Conservation (phyloP, 768 basidiomycete species). For the Russula brevipes region DNA sequence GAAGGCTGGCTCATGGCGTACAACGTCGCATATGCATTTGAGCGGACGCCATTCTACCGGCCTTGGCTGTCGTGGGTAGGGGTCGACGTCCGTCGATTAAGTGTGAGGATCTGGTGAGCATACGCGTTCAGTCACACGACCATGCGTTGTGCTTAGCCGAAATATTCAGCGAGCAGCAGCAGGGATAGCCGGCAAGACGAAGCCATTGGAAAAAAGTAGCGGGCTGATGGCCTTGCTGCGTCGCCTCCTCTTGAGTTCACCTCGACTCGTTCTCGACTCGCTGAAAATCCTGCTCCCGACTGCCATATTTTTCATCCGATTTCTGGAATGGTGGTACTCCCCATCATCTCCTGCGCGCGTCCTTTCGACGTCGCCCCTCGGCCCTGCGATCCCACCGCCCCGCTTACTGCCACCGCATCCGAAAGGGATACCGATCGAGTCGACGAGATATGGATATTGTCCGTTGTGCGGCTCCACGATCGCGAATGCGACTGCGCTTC, state of each 20-base stretch:
- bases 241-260: conserved; percentile 47
- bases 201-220: conserved; percentile 28
- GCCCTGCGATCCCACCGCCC: conserved; percentile 73
- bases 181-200: conserved; percentile 22
- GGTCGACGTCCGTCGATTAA: conserved; percentile 73
- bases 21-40: conserved; percentile 89
- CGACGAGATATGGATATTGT: conserved; percentile 70
- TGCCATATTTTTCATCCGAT: conserved; percentile 92
- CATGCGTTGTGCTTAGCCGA: conserved; percentile 14
- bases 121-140: neutral
- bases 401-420: conserved; percentile 71
- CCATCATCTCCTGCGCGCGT: conserved; percentile 81
- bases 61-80: conserved; percentile 90
- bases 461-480: conserved; percentile 70
- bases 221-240: conserved; percentile 43
- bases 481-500: conserved; percentile 83
- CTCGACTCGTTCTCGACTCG: conserved; percentile 67
- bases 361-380: conserved; percentile 55
- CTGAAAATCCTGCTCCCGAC: conserved; percentile 75
- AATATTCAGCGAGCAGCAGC: conserved; percentile 29
- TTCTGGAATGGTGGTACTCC: conserved; percentile 99
- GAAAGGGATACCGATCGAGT: conserved; percentile 59
- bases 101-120: conserved; percentile 73
- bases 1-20: conserved; percentile 80
- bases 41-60: conserved; percentile 77